Percentiles rank a stretch among this genome's conserved stretches.
Evolutionary conservation across 768 basidiomycete species (phyloP).

Genomic region (Rickenella mellea): DNA sequence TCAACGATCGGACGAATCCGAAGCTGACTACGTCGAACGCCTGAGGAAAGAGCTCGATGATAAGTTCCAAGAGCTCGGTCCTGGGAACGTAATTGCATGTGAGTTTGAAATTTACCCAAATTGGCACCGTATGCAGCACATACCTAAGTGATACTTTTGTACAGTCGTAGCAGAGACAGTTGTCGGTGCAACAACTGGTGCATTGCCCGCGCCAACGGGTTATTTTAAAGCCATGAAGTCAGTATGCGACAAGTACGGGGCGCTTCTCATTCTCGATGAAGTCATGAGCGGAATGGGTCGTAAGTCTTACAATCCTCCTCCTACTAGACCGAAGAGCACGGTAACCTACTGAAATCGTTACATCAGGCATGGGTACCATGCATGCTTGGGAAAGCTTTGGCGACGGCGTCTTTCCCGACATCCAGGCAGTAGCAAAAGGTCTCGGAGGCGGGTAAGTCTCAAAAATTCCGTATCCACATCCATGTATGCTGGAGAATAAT

Average conservation of each 20-base stretch:
- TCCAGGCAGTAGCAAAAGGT: conserved; percentile 86
- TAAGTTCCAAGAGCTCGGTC: conserved; percentile 76
- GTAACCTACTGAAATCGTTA: neutral
- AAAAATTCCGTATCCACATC: neutral
- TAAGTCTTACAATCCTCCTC: conserved; percentile 30
- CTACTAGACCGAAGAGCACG: neutral
- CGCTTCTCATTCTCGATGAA: conserved; percentile 81
- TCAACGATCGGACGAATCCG: conserved; percentile 56
- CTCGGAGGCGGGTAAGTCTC: conserved; percentile 71
- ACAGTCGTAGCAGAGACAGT: conserved; percentile 80
- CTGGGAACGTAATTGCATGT: conserved; percentile 79
- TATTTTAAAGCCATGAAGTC: conserved; percentile 83
- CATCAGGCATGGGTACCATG: conserved; percentile 71
- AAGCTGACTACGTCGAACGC: conserved; percentile 71
- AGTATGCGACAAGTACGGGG: conserved; percentile 69
- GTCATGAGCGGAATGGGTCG: conserved; percentile 92
- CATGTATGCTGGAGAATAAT: neutral
- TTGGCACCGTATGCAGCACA: conserved; percentile 2
- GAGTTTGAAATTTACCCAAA: conserved; percentile 21
- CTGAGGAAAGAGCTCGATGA: conserved; percentile 74
- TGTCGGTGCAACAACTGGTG: conserved; percentile 78
- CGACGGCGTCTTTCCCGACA: conserved; percentile 69
- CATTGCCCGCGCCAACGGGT: conserved; percentile 67
- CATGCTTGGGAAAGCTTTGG: conserved; percentile 84
- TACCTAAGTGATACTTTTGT: neutral